phyloP scores from a whole-genome alignment of 2,329 filamentous ascomycete species.

The Fusarium compactum region DNA sequence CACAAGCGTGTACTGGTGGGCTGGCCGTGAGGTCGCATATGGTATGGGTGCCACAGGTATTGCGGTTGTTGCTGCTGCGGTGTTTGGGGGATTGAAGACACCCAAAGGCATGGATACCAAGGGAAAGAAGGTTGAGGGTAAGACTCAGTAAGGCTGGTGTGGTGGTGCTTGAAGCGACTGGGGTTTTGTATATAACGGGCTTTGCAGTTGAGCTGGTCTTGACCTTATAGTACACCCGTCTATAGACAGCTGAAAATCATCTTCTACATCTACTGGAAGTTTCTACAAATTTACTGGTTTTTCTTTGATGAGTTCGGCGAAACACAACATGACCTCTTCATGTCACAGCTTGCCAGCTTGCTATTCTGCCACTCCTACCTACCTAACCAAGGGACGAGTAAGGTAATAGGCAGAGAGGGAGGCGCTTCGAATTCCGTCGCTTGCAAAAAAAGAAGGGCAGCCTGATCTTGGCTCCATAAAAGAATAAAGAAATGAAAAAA shows the following conservation, averaged over 20 bases:
- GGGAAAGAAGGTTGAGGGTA: slow-evolving; percentile 36
- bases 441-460: not conserved
- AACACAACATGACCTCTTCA: not conserved
- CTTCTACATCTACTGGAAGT: not conserved
- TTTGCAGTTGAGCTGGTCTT: slow-evolving; percentile 35
- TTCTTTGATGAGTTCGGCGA: not conserved
- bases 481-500: not conserved
- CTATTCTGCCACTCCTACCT: not conserved
- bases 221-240: not conserved
- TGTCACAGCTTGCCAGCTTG: not conserved
- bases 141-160: slow-evolving; percentile 28
- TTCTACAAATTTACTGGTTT: not conserved
- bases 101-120: slow-evolving; percentile 56
- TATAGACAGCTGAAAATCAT: slow-evolving; percentile 4
- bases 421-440: slow-evolving; percentile 5
- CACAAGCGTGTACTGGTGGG: slow-evolving; percentile 98
- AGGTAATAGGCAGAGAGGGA: not conserved
- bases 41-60: slow-evolving; percentile 84
- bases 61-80: slow-evolving; percentile 76
- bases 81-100: slow-evolving; percentile 77
- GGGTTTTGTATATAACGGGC: slow-evolving; percentile 2
- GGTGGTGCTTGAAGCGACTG: not conserved
- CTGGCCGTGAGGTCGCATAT: slow-evolving; percentile 88
- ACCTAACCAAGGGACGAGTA: not conserved
- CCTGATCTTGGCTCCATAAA: no score